These are phyloP conservation scores for Diphasiastrum complanatum DNA, from an alignment of 83 land plant species.

Conservation along the genomic window DNA sequence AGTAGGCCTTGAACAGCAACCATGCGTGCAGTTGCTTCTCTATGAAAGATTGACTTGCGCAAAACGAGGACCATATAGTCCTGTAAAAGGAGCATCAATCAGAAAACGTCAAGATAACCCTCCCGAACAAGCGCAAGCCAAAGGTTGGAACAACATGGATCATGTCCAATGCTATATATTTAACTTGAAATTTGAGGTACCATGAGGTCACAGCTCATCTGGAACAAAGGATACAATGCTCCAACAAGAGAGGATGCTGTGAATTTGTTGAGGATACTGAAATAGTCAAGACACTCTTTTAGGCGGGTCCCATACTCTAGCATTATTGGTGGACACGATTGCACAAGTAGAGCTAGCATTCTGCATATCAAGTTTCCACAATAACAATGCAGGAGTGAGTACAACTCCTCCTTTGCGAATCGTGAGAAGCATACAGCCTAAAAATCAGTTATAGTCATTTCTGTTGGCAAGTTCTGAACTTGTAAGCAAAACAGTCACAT, in stretches of 20 bases:
- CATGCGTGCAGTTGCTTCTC: constrained; percentile 57
- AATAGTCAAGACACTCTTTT: constrained; percentile 83
- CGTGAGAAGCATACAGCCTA: no score
- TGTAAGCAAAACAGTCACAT: neutral
- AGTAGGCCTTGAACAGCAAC: constrained; percentile 60
- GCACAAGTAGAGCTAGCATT: constrained; percentile 52
- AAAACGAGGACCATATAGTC: constrained; percentile 68
- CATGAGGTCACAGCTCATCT: constrained; percentile 70
- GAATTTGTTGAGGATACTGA: constrained; percentile 46
- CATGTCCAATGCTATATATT: no score
- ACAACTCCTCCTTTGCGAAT: no score
- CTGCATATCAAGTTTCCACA: no score
- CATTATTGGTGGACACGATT: constrained; percentile 49
- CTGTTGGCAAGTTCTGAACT: neutral
- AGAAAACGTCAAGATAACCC: no score
- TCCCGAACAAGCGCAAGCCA: no score
- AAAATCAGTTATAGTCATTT: neutral
- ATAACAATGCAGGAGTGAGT: no score
- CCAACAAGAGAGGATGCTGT: constrained; percentile 45
- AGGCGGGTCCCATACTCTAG: constrained; percentile 53
- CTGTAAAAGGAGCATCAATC: constrained; percentile 45
- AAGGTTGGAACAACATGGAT: no score
- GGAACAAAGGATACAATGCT: constrained; percentile 56
- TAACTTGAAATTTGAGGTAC: constrained; percentile 24
- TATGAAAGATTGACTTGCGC: constrained; percentile 76